Evolutionary conservation across 768 basidiomycete genomes (phyloP).

Genomic region (Russula sp.): DNA sequence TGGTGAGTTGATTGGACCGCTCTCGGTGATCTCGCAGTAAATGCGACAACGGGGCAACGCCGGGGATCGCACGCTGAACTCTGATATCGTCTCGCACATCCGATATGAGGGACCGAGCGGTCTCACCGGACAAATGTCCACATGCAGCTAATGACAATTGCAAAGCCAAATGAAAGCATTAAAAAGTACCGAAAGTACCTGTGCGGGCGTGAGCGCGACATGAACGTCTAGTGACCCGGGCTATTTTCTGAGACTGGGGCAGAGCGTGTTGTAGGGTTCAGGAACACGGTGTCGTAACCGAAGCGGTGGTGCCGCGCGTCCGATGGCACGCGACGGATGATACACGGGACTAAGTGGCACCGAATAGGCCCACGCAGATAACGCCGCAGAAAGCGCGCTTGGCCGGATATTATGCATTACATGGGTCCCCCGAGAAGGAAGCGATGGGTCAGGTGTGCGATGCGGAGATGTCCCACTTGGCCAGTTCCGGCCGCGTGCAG

Average conservation of each 20-base stretch:
- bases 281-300: slow-evolving; percentile 14
- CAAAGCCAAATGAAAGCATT: background rate
- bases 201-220: background rate
- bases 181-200: background rate
- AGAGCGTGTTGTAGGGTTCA: background rate
- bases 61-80: slow-evolving; percentile 16
- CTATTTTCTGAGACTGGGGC: background rate
- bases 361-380: slow-evolving; percentile 17
- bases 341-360: slow-evolving; percentile 15
- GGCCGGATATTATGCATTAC: slow-evolving; percentile 10
- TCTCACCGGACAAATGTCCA: background rate
- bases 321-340: slow-evolving; percentile 18
- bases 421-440: slow-evolving; percentile 5
- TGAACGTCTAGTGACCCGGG: slow-evolving; percentile 2
- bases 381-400: slow-evolving; percentile 12
- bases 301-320: slow-evolving; percentile 5
- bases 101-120: slow-evolving; percentile 7
- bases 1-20: slow-evolving; percentile 13
- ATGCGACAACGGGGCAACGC: slow-evolving; percentile 11
- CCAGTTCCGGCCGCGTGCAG: slow-evolving; percentile 16
- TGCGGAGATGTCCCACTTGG: slow-evolving; percentile 15
- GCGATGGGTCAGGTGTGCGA: slow-evolving; percentile 16
- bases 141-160: background rate
- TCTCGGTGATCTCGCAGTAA: slow-evolving; percentile 16
- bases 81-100: slow-evolving; percentile 2